phyloP scores from a whole-genome alignment of 495 filamentous ascomycete species.

The Aspergillus kassunensis region DNA sequence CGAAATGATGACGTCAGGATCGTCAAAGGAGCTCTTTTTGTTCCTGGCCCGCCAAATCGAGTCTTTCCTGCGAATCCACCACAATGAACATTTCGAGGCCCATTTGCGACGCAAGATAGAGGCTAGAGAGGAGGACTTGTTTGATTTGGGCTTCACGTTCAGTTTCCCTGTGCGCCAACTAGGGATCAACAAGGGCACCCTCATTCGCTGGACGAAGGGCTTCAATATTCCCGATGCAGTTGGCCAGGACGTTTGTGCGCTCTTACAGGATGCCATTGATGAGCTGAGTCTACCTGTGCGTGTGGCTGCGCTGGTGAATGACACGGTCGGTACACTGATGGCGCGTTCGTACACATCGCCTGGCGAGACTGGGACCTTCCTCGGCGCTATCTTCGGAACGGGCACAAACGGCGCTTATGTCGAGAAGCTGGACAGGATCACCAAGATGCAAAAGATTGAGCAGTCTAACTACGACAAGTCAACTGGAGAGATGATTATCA shows the following conservation, averaged over 20 bases:
- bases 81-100: slow-evolving; percentile 80
- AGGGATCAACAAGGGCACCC: slow-evolving; percentile 86
- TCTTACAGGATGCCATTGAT: slow-evolving; percentile 91
- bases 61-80: slow-evolving; percentile 78
- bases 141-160: slow-evolving; percentile 95
- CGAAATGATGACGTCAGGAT: slow-evolving; percentile 85
- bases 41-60: slow-evolving; percentile 93
- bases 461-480: slow-evolving; percentile 66
- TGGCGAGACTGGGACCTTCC: slow-evolving; percentile 77
- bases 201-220: slow-evolving; percentile 97
- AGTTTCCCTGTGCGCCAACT: slow-evolving; percentile 92
- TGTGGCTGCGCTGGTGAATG: slow-evolving; percentile 93
- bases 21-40: slow-evolving; percentile 80
- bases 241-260: slow-evolving; percentile 87
- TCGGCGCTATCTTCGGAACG: slow-evolving; percentile 89
- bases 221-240: slow-evolving; percentile 92
- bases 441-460: slow-evolving; percentile 43
- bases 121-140: slow-evolving; percentile 64
- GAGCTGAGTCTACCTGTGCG: slow-evolving; percentile 79
- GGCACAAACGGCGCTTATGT: slow-evolving; percentile 95
- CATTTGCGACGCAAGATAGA: slow-evolving; percentile 58
- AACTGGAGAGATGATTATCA: slow-evolving; percentile 94
- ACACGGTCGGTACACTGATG: slow-evolving; percentile 97
- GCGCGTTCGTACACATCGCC: slow-evolving; percentile 91
- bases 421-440: slow-evolving; percentile 47